Conservation (phyloP, 306 rosid species). For the Hippophae rhamnoides region DNA sequence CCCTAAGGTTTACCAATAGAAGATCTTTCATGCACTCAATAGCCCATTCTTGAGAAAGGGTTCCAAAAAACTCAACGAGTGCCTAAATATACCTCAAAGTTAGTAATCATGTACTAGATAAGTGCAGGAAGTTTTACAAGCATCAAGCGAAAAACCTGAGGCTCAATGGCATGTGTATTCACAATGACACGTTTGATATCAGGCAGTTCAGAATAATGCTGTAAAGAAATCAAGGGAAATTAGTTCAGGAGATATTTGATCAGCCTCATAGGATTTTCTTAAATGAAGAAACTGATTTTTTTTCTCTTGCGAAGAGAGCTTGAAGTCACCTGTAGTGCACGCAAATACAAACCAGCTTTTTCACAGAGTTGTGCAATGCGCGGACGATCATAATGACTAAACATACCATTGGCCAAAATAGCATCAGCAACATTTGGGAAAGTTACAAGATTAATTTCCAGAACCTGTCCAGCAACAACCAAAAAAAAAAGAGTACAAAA, state of each 20-base stretch:
- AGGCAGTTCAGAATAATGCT: constrained; percentile 94
- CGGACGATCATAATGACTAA: constrained; percentile 95
- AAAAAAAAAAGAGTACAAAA: too few relatives aligned
- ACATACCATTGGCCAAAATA: constrained; percentile 96
- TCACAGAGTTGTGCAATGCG: constrained; percentile 95
- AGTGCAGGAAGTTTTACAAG: constrained; percentile 11
- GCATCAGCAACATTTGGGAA: constrained; percentile 99
- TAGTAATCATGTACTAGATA: constrained; percentile 10
- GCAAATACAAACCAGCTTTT: constrained; percentile 85
- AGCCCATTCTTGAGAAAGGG: constrained; percentile 92
- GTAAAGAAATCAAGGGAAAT: constrained; percentile 24
- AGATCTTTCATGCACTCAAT: constrained; percentile 99
- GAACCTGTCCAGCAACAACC: constrained; percentile 32
- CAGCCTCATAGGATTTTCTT: neutral
- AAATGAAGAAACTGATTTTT: neutral
- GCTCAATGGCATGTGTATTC: constrained; percentile 97
- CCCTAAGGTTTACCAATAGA: constrained; percentile 89
- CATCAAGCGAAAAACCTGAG: constrained; percentile 56
- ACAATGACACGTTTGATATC: constrained; percentile 95
- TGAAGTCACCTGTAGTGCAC: constrained; percentile 73
- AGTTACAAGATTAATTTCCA: constrained; percentile 93
- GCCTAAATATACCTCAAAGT: constrained; percentile 43
- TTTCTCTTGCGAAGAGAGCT: neutral
- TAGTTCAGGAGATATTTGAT: constrained; percentile 11
- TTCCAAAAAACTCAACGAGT: constrained; percentile 93